Evolutionary conservation across 202 grass and related monocot genomes (phyloP), one percentile per base, ranked within the genome.

Genomic region (Hordeum pubiflorum): DNA sequence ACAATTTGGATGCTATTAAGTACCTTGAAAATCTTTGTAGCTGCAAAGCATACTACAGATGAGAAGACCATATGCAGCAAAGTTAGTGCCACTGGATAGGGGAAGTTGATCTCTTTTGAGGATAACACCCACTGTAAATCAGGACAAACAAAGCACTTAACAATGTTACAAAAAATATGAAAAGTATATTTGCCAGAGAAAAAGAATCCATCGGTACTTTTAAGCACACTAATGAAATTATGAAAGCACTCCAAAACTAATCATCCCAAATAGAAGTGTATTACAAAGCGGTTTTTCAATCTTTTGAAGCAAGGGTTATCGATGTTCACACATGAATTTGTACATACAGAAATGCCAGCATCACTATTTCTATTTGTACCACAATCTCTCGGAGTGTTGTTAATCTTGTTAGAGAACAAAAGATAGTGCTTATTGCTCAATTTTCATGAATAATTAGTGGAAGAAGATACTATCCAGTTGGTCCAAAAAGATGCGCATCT

Each of bases 1-100:
- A 24, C 12, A 13, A 13, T 54, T 67, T 44, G 1, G 56, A 60
- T 58, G 31, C 18, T n/a, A 55, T 69, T 48, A 77, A 18, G 37
- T 93, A 98, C 96, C 96, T 98, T 98, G 77, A 98, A 98, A 57
- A 95, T 83, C 81, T 95, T 98, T 15, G 90, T 95, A 58, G 93
- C 79, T 29, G 83, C 31, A 82, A 98, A 98, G 82, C 96, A 98
- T 33, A 98, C 86, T 56, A 95, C 78, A 59, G 96, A 95, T 31
- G 96, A 98, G 85, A 98, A 98, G 32, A 98, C 18, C 96, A 98
- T 98, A 81, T 98, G 96, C 17, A 98, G 60, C 81, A 95, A 89
- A 63, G 95, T 98, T 20, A 98, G 89, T 54, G 92, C 95, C 69
- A 98, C 95, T 36, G 95, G 95, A 98, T 98, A 98, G 58, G 95